Evolutionary conservation across 768 basidiomycete species (phyloP), one percentile per base, ranked within the genome.

Genomic region (Exidia glandulosa): DNA sequence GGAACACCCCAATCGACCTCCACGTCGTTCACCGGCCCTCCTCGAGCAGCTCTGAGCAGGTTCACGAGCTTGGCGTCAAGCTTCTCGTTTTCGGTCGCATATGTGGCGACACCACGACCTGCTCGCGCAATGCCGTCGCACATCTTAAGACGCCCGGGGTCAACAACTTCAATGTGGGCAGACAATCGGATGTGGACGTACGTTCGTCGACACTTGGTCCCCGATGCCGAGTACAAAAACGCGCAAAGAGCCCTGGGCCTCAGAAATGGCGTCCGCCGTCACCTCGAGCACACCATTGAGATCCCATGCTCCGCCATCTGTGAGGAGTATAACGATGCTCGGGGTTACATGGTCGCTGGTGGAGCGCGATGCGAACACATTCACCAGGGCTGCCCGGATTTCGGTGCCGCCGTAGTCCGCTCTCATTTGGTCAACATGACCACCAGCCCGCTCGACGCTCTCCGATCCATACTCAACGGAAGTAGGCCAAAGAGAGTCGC

Each of bases 171-270:
- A n/a, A 50, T 2, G 5, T 23, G 37, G 5, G 2, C 14, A 31
- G 41, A 52, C n/a, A n/a, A n/a, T n/a, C n/a, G n/a, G 31, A 1
- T 16, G 4, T 2, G 37, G 7, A 31, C 50, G 14, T 54, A 54
- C 50, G 32, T 58, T 58, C 41, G 74, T 79, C 2, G 83, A 83
- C 2, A 78, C 76, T 0, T 62, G 63, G 27, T 70, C 56, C 13
- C 85, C 85, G 14, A 86, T 82, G 1, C 84, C 84, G 1, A 86
- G 75, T 9, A 77, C 74, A 60, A 84, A 86, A 3, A 85, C 72
- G 7, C 82, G 80, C 2, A 81, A 60, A 27, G 30, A 13, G 25
- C 50, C 50, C 50, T 27, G 3, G 16, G 56, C 16, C 33, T 47
- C n/a, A 6, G 45, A 9, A 54, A 58, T 45, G 31, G 33, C n/a